Evolutionary conservation across 805 yeast genomes (phyloP), one percentile per base, ranked within the genome.

Genomic region (Huiozyma naganishii): DNA sequence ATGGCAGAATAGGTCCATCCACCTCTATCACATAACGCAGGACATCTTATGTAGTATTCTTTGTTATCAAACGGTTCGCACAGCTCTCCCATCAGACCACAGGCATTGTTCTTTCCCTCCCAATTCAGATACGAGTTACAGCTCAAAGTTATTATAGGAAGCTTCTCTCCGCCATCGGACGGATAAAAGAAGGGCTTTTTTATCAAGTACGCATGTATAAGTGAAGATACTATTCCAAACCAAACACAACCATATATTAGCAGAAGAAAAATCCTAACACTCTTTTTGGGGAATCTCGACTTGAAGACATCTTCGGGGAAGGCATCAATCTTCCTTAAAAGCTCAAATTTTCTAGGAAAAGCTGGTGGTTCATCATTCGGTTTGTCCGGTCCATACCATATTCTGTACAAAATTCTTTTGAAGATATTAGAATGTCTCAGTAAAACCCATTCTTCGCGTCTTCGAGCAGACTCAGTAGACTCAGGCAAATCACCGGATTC

Each of bases 1-100:
- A 81, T 66, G 12, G 80, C 76, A 2, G 88, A 76, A 59, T 79
- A 89, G 0, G 86, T 73, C 79, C 83, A 77, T 33, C 88, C 79
- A 30, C 77, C 84, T 32, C 81, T 66, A 51, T 81, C 87, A 63
- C 97, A 89, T 32, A 88, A 66, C 0, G 96, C 95, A 0, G 95
- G 95, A 61, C 97, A 89, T 51, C 87, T 69, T 54, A 88, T 70
- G 4, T 73, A 60, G 28, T 81, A 70, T 17, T 73, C 73, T 11
- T 65, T 55, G 29, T 67, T 61, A 3, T 57, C 63, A 39, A 71
- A 63, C 0, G 77, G 73, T 1, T 57, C 62, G 61, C 95, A 87
- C 6, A 66, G 48, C n/a, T 66, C 59, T 1, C 80, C 95, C 50
- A 80, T 67, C 7, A 80, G 51, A 0, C 96, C 96, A 69, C 96